These are phyloP conservation scores for Neolentinus lepideus DNA, from an alignment of 1,284 basidiomycete species.

Conservation along the genomic window DNA sequence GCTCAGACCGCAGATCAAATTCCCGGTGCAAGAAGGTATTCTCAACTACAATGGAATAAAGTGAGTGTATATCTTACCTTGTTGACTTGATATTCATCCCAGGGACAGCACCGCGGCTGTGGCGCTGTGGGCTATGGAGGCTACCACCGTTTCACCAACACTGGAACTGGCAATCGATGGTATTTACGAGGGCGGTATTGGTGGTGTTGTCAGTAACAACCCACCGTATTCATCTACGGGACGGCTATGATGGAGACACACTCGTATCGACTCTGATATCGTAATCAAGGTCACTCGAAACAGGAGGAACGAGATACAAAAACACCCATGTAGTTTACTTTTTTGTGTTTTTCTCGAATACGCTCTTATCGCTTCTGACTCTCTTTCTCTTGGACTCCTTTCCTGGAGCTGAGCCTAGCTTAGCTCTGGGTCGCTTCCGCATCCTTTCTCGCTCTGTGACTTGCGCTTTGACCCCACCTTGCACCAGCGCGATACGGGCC, in stretches of 20 bases:
- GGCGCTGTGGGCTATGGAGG: slow-evolving; percentile 61
- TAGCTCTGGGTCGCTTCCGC: slow-evolving; percentile 39
- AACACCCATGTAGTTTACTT: slow-evolving; percentile 29
- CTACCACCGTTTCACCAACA: slow-evolving; percentile 38
- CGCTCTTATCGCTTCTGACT: slow-evolving; percentile 49
- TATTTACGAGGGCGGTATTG: slow-evolving; percentile 60
- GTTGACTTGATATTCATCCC: slow-evolving; percentile 1
- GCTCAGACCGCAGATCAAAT: slow-evolving; percentile 61
- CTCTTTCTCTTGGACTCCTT: slow-evolving; percentile 35
- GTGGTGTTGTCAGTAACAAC: slow-evolving; percentile 47
- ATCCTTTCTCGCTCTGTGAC: slow-evolving; percentile 35
- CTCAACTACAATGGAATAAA: slow-evolving; percentile 64
- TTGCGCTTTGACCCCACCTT: slow-evolving; percentile 31
- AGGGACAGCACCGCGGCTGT: slow-evolving; percentile 59
- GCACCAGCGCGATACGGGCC: slow-evolving; percentile 44
- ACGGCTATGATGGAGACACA: not conserved
- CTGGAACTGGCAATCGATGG: slow-evolving; percentile 50
- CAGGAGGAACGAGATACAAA: not conserved
- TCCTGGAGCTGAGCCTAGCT: slow-evolving; percentile 14
- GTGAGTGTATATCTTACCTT: slow-evolving; percentile 29
- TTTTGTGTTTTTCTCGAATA: slow-evolving; percentile 50
- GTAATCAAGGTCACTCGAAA: not conserved
- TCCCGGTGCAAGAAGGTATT: slow-evolving; percentile 75
- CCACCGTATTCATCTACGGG: slow-evolving; percentile 28
- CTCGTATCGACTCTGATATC: too few relatives aligned